Percentiles rank a stretch among this genome's conserved stretches.
These are phyloP conservation scores for Erigeron philadelphicus DNA, from an alignment of 140 eudicot species.

Conservation along the genomic window DNA sequence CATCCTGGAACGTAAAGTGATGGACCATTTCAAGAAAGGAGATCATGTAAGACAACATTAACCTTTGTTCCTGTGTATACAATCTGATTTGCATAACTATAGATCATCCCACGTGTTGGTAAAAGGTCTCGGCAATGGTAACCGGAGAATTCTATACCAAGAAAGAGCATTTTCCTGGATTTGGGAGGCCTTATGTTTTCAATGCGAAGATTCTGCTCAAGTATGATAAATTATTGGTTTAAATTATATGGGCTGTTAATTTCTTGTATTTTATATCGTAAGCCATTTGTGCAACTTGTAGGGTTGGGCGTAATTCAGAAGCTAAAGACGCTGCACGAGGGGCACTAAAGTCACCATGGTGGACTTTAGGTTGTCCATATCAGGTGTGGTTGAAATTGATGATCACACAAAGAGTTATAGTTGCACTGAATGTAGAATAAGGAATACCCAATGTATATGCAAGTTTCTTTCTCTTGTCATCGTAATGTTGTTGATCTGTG, in stretches of 20 bases:
- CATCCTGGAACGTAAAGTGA: slow-evolving; percentile 73
- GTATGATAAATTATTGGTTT: slow-evolving; percentile 38
- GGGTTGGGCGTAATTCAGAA: slow-evolving; percentile 83
- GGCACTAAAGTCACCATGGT: slow-evolving; percentile 97
- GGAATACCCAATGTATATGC: neutral
- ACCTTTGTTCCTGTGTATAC: slow-evolving; percentile 17
- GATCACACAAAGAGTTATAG: neutral
- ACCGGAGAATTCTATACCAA: slow-evolving; percentile 94
- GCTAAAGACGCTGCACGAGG: slow-evolving; percentile 97
- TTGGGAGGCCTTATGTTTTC: slow-evolving; percentile 89
- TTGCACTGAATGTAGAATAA: neutral
- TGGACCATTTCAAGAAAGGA: slow-evolving; percentile 68
- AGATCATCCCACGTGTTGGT: slow-evolving; percentile 34
- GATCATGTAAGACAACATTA: slow-evolving; percentile 57
- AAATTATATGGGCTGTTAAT: neutral
- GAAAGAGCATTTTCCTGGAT: slow-evolving; percentile 97
- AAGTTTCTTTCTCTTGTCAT: neutral
- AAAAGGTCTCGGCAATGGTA: slow-evolving; percentile 93
- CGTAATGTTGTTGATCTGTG: slow-evolving; percentile 2
- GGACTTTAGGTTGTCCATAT: slow-evolving; percentile 95
- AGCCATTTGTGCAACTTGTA: slow-evolving; percentile 21
- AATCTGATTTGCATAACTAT: slow-evolving; percentile 2
- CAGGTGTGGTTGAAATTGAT: slow-evolving; percentile 45
- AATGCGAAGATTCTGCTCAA: slow-evolving; percentile 76
- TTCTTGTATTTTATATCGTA: neutral